Conservation (phyloP, 192 early-diverging fungal species). For the Geosiphon pyriformis region DNA sequence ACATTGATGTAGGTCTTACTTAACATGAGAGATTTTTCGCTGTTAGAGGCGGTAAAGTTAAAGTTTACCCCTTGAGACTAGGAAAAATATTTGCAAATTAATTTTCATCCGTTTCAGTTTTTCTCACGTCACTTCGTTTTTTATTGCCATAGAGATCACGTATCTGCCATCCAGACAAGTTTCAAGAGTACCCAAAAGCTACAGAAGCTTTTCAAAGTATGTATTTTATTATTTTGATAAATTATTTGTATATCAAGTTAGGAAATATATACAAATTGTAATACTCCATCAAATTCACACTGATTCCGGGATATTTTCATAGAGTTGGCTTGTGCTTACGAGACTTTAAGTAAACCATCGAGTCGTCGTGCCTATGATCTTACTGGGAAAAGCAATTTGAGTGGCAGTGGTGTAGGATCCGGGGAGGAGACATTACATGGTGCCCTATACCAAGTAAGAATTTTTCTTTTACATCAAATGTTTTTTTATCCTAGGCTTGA, state of each 20-base stretch:
- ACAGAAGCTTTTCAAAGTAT: slow-evolving; percentile 55
- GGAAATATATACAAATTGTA: too few relatives aligned
- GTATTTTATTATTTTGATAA: background rate
- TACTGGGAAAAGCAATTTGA: slow-evolving; percentile 36
- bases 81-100: too few relatives aligned
- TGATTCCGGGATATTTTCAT: too few relatives aligned
- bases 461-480: too few relatives aligned
- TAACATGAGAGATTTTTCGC: background rate
- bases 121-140: background rate
- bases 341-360: slow-evolving; percentile 50
- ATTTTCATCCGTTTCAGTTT: too few relatives aligned
- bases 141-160: slow-evolving; percentile 36
- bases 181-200: slow-evolving; percentile 50
- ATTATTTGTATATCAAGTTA: too few relatives aligned
- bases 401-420: slow-evolving; percentile 23
- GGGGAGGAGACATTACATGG: slow-evolving; percentile 48
- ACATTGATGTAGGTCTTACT: slow-evolving; percentile 31
- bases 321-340: slow-evolving; percentile 51
- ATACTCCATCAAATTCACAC: too few relatives aligned
- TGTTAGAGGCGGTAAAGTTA: background rate
- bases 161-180: slow-evolving; percentile 56
- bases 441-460: slow-evolving; percentile 45
- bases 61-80: too few relatives aligned
- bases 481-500: background rate
- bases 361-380: slow-evolving; percentile 50